phyloP scores from a whole-genome alignment of 805 yeast genomes.

The Candida mattraensis region DNA sequence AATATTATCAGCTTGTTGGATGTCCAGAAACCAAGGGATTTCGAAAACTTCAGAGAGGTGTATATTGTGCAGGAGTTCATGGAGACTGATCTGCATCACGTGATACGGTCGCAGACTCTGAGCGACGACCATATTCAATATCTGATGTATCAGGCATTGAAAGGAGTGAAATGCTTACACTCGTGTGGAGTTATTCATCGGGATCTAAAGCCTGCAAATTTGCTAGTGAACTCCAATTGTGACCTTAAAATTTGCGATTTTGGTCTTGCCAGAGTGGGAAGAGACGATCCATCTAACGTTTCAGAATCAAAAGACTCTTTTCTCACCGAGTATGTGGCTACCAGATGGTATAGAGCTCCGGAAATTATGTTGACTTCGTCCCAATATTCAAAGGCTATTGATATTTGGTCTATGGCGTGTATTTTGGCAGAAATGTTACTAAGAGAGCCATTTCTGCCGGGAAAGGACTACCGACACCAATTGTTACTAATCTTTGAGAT shows the following conservation, averaged over 20 bases:
- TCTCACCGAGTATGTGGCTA: constrained; percentile 80
- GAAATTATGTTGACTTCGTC: constrained; percentile 77
- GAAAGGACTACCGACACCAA: constrained; percentile 71
- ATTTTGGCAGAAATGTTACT: constrained; percentile 68
- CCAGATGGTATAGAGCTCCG: constrained; percentile 84
- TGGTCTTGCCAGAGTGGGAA: constrained; percentile 64
- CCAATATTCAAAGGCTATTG: constrained; percentile 74
- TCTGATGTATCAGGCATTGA: constrained; percentile 65
- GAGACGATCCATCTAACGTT: constrained; percentile 42
- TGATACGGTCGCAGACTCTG: constrained; percentile 55
- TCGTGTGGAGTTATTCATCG: constrained; percentile 73
- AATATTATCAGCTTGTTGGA: constrained; percentile 68
- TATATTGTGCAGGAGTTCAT: constrained; percentile 74
- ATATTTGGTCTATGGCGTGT: constrained; percentile 81
- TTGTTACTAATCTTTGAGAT: constrained; percentile 63
- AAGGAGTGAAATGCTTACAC: constrained; percentile 72
- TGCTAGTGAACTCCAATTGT: constrained; percentile 66
- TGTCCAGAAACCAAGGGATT: constrained; percentile 60
- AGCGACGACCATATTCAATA: constrained; percentile 70
- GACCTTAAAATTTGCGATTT: constrained; percentile 79
- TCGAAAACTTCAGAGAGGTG: constrained; percentile 65
- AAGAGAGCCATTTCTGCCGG: constrained; percentile 69
- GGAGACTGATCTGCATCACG: constrained; percentile 71
- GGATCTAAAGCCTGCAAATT: constrained; percentile 74
- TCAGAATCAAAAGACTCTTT: constrained; percentile 33